A percentile compares a stretch with the other conserved stretches of the same genome.
Conservation (phyloP, 2,329 filamentous ascomycete species). For the Trichophyton benhamiae region DNA sequence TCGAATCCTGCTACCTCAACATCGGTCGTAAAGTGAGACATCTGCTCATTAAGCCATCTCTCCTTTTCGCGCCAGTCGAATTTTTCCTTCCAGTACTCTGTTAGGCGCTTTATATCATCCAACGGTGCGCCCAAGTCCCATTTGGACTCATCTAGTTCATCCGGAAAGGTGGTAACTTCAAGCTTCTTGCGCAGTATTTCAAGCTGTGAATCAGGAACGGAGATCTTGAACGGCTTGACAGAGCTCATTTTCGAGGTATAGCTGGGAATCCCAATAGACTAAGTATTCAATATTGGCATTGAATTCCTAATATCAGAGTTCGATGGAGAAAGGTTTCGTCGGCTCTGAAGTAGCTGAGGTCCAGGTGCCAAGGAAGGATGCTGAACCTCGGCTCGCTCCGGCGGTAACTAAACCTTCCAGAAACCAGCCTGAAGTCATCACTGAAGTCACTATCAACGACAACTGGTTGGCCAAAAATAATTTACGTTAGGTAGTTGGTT, state of each 20-base stretch:
- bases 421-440: too few species aligned
- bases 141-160: constrained; percentile 41
- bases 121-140: constrained; percentile 52
- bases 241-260: background rate
- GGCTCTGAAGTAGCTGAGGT: background rate
- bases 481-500: background rate
- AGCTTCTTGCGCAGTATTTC: constrained; percentile 47
- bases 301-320: too few species aligned
- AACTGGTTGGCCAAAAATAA: too few species aligned
- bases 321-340: background rate
- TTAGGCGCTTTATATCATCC: constrained; percentile 47
- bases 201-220: constrained; percentile 41
- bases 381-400: background rate
- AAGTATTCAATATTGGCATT: too few species aligned
- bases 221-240: constrained; percentile 36
- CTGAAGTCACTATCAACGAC: too few species aligned
- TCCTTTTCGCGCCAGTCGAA: constrained; percentile 54
- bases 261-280: too few species aligned
- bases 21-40: constrained; percentile 46
- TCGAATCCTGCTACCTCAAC: constrained; percentile 48
- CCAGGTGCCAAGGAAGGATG: constrained; percentile 1
- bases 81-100: constrained; percentile 43
- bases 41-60: constrained; percentile 42
- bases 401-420: background rate
- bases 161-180: constrained; percentile 41